Percentiles rank a stretch among this genome's conserved stretches.
Evolutionary conservation across 2,329 filamentous ascomycete species (phyloP).

Genomic region (Pyrenochaeta sp.): DNA sequence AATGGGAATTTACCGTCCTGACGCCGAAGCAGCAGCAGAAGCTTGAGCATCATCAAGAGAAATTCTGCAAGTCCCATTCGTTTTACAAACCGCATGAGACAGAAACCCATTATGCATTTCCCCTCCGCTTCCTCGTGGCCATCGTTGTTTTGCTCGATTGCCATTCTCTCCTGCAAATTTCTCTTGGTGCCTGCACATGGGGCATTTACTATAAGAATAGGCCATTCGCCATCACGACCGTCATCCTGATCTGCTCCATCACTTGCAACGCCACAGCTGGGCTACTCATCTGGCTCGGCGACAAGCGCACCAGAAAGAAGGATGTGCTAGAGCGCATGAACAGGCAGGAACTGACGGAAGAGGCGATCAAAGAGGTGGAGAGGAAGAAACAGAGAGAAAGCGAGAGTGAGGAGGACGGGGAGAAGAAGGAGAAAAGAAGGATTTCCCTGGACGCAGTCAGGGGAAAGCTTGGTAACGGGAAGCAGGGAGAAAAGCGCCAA

Average conservation of each 20-base stretch:
- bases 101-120: conserved; percentile 80
- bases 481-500: conserved; percentile 16
- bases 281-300: conserved; percentile 78
- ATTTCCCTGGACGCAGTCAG: conserved; percentile 27
- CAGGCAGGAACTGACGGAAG: conserved; percentile 76
- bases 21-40: conserved; percentile 71
- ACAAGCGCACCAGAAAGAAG: conserved; percentile 82
- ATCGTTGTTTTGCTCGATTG: conserved; percentile 82
- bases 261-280: conserved; percentile 80
- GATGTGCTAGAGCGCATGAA: conserved; percentile 81
- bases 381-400: conserved; percentile 55
- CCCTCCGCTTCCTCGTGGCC: conserved; percentile 75
- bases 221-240: conserved; percentile 76
- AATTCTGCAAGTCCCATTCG: conserved; percentile 82
- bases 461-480: not conserved
- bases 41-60: conserved; percentile 79
- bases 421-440: conserved; percentile 25
- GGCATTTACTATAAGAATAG: conserved; percentile 75
- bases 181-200: conserved; percentile 81
- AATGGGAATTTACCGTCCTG: conserved; percentile 68
- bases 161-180: conserved; percentile 82
- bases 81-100: conserved; percentile 93
- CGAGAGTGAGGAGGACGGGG: conserved; percentile 38
- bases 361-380: conserved; percentile 67
- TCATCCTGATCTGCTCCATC: conserved; percentile 82